Evolutionary conservation across 2,329 filamentous ascomycete species (phyloP), one percentile per base, ranked within the genome.

Genomic region (Mycocentrospora acerina): DNA sequence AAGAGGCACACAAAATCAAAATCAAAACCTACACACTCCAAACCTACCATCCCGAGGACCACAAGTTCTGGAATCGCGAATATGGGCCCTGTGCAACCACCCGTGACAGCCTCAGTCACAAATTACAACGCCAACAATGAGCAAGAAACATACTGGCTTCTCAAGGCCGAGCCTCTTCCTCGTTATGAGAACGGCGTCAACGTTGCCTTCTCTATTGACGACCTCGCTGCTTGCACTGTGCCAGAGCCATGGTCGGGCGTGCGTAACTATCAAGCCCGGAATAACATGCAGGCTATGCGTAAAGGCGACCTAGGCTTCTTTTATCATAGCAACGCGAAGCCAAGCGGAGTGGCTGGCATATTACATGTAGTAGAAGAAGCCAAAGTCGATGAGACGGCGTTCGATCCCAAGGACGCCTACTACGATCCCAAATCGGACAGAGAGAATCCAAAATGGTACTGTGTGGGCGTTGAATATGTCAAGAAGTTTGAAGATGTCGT

Each of bases 321-420:
- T 72, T 97, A 97, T 64, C 91, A 96, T 69, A 95, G 88, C 31
- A 95, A 93, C 58, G 93, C 88, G 70, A 95, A 94, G 64, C 80
- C 85, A 16, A 90, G 90, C 0, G 91, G 88, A 2, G 89, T 97
- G 32, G 89, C 85, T 1, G 90, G 90, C 2, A 80, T 85, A 13
- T 90, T 95, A 86, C 86, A 93, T 58, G 86, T 98, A 47, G 90
- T 94, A 12, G 77, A 81, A 49, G 90, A 95, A 62, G 86, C 88
- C 51, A 84, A 85, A 2, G 78, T 88, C 7, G 93, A 98, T 57
- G 83, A 84, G 57, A 79, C 82, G 16, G 86, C 86, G 3, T 86
- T 87, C 43, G 81, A 93, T 53, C 73, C 80, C 12, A 74, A 78
- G 31, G 80, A 84, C 38, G 85, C 89, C 0, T 96, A 96, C 69